These are phyloP conservation scores for Xylaria castorea DNA, from an alignment of 495 filamentous ascomycete species.

Conservation along the genomic window DNA sequence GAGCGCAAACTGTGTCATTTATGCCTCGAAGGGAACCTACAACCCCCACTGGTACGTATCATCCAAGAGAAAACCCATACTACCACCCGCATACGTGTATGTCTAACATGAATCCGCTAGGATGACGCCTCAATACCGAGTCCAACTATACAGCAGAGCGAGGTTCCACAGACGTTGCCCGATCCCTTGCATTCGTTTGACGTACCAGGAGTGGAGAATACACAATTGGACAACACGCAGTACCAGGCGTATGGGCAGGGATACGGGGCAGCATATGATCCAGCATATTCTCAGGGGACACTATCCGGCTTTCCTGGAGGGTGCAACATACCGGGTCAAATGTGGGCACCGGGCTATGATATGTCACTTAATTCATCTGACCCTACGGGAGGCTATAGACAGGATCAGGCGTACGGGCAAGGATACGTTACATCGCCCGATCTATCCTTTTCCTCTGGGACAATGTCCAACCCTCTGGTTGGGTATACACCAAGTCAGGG, in stretches of 20 bases:
- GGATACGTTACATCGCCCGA: background rate
- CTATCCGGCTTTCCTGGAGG: background rate
- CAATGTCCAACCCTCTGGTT: background rate
- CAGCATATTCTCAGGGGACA: background rate
- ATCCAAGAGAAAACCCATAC: background rate
- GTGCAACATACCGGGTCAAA: background rate
- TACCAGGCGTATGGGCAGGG: constrained; percentile 2
- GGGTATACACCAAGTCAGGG: background rate
- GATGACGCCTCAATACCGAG: background rate
- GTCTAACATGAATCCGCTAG: constrained; percentile 2
- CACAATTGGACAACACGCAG: constrained; percentile 2
- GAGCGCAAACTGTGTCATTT: background rate
- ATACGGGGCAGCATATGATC: background rate
- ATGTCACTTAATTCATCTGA: background rate
- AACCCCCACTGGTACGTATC: background rate
- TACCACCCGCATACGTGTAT: background rate
- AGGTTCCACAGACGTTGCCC: background rate
- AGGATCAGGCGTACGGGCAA: background rate
- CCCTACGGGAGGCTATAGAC: background rate
- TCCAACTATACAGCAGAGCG: background rate
- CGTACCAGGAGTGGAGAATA: background rate
- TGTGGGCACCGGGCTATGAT: background rate
- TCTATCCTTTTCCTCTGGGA: background rate
- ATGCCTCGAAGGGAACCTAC: background rate
- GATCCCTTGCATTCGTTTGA: background rate